phyloP scores from a whole-genome alignment of 352 stramenopile species.

The Phytophthora syringae region DNA sequence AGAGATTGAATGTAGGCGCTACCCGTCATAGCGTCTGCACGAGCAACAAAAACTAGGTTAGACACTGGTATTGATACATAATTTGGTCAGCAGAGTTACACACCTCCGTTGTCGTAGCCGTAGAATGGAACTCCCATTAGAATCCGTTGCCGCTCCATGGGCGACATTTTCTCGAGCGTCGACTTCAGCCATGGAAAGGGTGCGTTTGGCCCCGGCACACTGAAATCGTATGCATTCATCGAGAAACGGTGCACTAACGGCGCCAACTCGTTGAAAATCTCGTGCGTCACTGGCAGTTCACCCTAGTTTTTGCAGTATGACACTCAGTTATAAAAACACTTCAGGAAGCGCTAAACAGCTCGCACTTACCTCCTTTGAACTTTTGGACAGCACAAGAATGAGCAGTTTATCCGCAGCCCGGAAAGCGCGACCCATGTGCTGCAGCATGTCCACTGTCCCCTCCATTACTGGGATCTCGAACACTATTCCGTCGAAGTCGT shows the following conservation, averaged over 20 bases:
- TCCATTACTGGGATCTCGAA: constrained; percentile 78
- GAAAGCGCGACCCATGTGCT: constrained; percentile 61
- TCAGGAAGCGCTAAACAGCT: neutral
- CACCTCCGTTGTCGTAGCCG: constrained; percentile 79
- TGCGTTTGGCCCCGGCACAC: constrained; percentile 66
- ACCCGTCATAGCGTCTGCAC: constrained; percentile 52
- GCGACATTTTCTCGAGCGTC: constrained; percentile 58
- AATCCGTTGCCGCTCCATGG: constrained; percentile 58
- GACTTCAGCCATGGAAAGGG: constrained; percentile 70
- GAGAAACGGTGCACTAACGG: constrained; percentile 79
- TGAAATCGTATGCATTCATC: constrained; percentile 86
- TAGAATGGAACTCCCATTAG: constrained; percentile 84
- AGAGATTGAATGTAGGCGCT: constrained; percentile 49
- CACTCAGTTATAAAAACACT: neutral
- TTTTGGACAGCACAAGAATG: constrained; percentile 69
- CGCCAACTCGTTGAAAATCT: constrained; percentile 61
- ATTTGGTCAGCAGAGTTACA: neutral
- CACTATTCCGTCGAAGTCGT: constrained; percentile 75
- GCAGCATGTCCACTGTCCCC: constrained; percentile 68
- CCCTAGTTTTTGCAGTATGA: constrained; percentile 29
- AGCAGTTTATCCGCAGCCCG: constrained; percentile 56
- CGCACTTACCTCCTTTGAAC: constrained; percentile 51
- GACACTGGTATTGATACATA: neutral
- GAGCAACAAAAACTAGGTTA: neutral
- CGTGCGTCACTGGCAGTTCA: constrained; percentile 55